These are phyloP conservation scores for Saccharomyces paradoxus DNA, from an alignment of 805 yeast species.

Conservation along the genomic window DNA sequence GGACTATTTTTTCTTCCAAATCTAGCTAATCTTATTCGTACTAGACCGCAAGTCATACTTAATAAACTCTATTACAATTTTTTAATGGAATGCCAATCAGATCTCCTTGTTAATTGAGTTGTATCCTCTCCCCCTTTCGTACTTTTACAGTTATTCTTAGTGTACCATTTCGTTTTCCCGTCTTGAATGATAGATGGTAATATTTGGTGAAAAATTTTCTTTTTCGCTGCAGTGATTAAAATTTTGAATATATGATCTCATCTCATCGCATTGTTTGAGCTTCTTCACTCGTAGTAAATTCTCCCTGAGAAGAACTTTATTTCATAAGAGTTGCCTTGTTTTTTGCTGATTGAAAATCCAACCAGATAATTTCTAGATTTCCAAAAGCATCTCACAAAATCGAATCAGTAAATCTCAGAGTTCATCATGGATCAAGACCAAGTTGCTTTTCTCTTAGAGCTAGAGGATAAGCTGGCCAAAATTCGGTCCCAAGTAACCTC, in stretches of 20 bases:
- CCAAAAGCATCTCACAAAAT: neutral
- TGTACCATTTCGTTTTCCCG: neutral
- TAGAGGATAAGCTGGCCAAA: slow-evolving; percentile 56
- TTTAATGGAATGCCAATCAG: neutral
- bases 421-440: slow-evolving; percentile 25
- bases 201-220: neutral
- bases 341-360: neutral
- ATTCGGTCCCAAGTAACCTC: slow-evolving; percentile 67
- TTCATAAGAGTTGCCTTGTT: neutral
- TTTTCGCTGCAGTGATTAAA: neutral
- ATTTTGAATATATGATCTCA: neutral
- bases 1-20: slow-evolving; percentile 89
- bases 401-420: neutral
- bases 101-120: neutral
- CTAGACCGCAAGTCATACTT: slow-evolving; percentile 45
- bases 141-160: neutral
- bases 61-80: neutral
- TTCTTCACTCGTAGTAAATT: neutral
- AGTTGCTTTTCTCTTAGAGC: slow-evolving; percentile 35
- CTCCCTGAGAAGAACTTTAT: neutral
- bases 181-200: neutral
- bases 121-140: neutral
- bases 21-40: slow-evolving; percentile 83
- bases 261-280: neutral
- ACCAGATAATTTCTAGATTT: neutral